phyloP scores from a whole-genome alignment of 2,329 filamentous ascomycete species.

The Samsoniella hepiali region DNA sequence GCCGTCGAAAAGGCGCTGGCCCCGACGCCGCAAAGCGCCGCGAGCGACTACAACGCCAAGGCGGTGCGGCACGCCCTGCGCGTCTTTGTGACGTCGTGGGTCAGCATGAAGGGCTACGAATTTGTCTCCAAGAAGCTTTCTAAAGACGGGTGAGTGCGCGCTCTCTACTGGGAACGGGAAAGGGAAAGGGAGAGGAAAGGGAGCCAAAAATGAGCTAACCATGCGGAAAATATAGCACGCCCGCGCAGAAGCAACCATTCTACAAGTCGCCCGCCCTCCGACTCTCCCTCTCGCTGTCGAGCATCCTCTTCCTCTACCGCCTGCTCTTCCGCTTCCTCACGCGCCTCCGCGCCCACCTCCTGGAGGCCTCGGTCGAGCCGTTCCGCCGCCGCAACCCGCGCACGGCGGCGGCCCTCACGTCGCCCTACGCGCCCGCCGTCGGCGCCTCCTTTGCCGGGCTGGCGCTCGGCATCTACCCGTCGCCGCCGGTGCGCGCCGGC shows the following conservation, averaged over 20 bases:
- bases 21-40: conserved; percentile 29
- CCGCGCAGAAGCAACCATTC: conserved; percentile 48
- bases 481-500: conserved; percentile 65
- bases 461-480: conserved; percentile 71
- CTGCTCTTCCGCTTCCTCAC: conserved; percentile 87
- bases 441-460: conserved; percentile 85
- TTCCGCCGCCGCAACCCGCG: conserved; percentile 82
- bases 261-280: conserved; percentile 68
- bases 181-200: neutral
- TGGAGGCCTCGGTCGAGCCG: conserved; percentile 73
- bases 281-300: conserved; percentile 76
- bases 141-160: conserved; percentile 42
- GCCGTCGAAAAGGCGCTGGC: conserved; percentile 45
- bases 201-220: neutral
- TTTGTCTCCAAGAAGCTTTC: conserved; percentile 48
- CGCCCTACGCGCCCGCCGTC: conserved; percentile 79
- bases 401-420: conserved; percentile 72
- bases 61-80: conserved; percentile 69
- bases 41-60: conserved; percentile 63
- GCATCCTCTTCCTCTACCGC: conserved; percentile 84
- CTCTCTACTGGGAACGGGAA: neutral
- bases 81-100: conserved; percentile 63
- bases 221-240: conserved; percentile 18
- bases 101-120: conserved; percentile 62
- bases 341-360: conserved; percentile 72